Percentiles rank a stretch among this genome's conserved stretches.
Conservation (phyloP, 371 early-diverging fungal genomes). For the Mucor racemosus region DNA sequence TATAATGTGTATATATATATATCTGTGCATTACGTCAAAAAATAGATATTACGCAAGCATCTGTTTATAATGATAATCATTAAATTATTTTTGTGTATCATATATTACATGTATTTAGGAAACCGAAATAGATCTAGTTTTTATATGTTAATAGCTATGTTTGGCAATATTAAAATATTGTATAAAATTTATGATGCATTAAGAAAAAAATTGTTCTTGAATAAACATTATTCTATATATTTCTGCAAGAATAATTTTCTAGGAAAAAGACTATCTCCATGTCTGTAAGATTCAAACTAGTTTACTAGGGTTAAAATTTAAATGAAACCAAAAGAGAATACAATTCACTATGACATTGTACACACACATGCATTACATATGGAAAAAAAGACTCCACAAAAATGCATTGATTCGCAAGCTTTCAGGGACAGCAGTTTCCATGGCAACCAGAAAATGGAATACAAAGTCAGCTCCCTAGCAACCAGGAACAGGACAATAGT, state of each 20-base stretch:
- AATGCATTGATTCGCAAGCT: not conserved
- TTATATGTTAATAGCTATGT: no score
- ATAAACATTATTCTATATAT: no score
- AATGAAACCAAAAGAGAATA: no score
- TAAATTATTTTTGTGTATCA: not conserved
- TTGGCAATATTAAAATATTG: no score
- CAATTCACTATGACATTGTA: not conserved
- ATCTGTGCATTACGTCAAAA: constrained; percentile 1
- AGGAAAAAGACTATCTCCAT: no score
- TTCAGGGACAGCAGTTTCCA: not conserved
- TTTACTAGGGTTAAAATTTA: no score
- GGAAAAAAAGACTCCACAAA: no score
- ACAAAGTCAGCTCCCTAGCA: not conserved
- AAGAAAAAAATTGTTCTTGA: no score
- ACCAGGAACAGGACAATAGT: not conserved
- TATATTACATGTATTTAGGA: not conserved
- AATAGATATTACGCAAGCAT: not conserved
- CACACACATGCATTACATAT: not conserved
- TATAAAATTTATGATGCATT: not conserved
- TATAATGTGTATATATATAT: not conserved
- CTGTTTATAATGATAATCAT: not conserved
- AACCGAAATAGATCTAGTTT: not conserved
- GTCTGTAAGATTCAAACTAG: no score
- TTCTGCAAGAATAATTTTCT: no score
- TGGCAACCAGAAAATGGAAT: not conserved